These are phyloP conservation scores for Willaertia magna DNA, from an alignment of 208 protist genomes.

Conservation along the genomic window DNA sequence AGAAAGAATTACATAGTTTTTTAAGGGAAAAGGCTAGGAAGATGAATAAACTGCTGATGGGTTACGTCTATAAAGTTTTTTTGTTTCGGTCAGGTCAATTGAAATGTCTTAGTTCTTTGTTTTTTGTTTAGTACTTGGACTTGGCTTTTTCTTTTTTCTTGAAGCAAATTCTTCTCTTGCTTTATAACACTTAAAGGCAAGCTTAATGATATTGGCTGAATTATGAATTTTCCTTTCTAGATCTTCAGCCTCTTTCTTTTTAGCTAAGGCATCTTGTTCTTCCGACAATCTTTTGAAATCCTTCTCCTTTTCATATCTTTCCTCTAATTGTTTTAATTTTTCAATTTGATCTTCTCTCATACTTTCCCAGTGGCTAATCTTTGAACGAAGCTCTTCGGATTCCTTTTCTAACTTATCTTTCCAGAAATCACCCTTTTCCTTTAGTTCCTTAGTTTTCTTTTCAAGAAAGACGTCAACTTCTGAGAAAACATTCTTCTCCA, in stretches of 20 bases:
- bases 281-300: not conserved
- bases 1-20: not conserved
- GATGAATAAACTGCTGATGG: not conserved
- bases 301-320: not conserved
- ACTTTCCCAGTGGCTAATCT: not conserved
- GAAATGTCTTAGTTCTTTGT: not conserved
- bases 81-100: not conserved
- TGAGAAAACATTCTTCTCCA: not conserved
- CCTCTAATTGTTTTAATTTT: not conserved
- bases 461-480: not conserved
- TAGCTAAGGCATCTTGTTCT: not conserved
- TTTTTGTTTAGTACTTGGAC: too few relatives aligned
- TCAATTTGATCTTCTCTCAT: constrained; percentile 5
- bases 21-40: not conserved
- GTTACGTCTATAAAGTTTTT: not conserved
- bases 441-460: not conserved
- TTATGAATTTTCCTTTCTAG: not conserved
- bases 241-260: not conserved
- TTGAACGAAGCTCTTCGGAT: not conserved
- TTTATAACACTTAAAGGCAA: not conserved
- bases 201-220: not conserved
- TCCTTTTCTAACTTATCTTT: not conserved
- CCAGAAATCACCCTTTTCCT: not conserved
- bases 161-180: not conserved
- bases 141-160: not conserved